phyloP scores from a whole-genome alignment of 179 eudicot species.

The Beta lomatogona region DNA sequence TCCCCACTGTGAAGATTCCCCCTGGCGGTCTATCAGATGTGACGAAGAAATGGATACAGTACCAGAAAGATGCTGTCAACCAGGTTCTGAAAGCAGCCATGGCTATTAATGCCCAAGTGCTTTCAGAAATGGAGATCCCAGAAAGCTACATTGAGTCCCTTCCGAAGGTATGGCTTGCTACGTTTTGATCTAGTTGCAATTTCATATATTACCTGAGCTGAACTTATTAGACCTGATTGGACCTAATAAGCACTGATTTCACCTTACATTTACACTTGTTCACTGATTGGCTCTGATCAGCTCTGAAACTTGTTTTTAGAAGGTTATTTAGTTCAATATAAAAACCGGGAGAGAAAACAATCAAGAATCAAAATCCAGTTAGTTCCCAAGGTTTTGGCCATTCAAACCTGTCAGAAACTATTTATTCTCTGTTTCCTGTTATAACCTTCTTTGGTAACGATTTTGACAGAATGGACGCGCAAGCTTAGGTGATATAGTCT shows the following conservation, averaged over 20 bases:
- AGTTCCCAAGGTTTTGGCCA: neutral
- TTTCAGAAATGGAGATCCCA: constrained; percentile 90
- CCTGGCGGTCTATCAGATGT: constrained; percentile 62
- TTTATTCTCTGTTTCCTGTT: neutral
- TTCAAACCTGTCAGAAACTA: neutral
- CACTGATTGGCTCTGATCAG: too few species aligned
- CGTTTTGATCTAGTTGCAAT: neutral
- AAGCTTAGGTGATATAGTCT: constrained; percentile 80
- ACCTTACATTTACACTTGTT: too few species aligned
- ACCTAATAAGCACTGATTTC: too few species aligned
- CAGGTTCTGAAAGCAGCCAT: constrained; percentile 94
- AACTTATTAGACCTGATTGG: neutral
- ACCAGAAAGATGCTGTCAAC: constrained; percentile 81
- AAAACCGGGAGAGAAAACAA: too few species aligned
- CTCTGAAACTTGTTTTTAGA: too few species aligned
- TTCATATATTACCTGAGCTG: neutral
- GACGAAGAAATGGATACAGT: constrained; percentile 67
- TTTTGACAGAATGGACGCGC: constrained; percentile 74
- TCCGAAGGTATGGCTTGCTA: constrained; percentile 60
- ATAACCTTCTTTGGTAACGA: neutral
- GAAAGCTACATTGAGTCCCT: constrained; percentile 88
- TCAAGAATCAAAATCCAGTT: neutral
- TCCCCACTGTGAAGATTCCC: constrained; percentile 77
- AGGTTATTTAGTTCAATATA: too few species aligned
- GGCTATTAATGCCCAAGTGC: constrained; percentile 88